Evolutionary conservation across 768 basidiomycete species (phyloP), one percentile per base, ranked within the genome.

Genomic region (Pholiota microspora): DNA sequence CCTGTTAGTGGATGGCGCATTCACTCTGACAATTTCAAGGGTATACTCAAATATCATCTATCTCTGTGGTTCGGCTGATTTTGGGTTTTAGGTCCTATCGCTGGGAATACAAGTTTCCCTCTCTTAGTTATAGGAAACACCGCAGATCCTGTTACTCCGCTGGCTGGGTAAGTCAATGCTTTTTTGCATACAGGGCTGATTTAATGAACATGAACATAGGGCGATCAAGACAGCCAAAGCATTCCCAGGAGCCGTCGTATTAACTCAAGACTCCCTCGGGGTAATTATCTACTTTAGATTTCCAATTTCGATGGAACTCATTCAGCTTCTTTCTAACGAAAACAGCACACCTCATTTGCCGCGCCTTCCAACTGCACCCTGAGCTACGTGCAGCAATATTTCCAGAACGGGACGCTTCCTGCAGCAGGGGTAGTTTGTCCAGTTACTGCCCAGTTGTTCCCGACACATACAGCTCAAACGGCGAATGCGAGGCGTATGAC

Each of bases 291-390:
- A 68, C 68, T 44, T 64, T 62, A 46, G 67, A 67, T 35, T 4
- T 12, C 13, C n/a, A 35, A 10, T 35, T 4, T 4, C n/a, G n/a
- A 35, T n/a, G 1, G 34, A 4, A 35, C 34, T 35, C 34, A 35
- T 9, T 35, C 10, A 35, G 34, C 12, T 9, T 35, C 34, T 35
- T n/a, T 35, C n/a, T 34, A 9, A n/a, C n/a, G n/a, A n/a, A n/a
- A n/a, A n/a, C 34, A 35, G 34, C 34, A 35, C 34, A 35, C 34
- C 4, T 35, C 34, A 7, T 36, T 69, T 7, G 18, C 59, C 4
- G 65, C 61, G 0, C 63, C 66, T 0, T 69, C 69, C 4, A 24
- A 57, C 27, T 69, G 70, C 56, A 64, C 65, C 0, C 52, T 57
- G 29, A 47, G 21, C n/a, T 46, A 53, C n/a, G 42, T 64, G 31